Conservation (phyloP, 768 basidiomycete genomes). For the Lepiota brunneoincarnata region DNA sequence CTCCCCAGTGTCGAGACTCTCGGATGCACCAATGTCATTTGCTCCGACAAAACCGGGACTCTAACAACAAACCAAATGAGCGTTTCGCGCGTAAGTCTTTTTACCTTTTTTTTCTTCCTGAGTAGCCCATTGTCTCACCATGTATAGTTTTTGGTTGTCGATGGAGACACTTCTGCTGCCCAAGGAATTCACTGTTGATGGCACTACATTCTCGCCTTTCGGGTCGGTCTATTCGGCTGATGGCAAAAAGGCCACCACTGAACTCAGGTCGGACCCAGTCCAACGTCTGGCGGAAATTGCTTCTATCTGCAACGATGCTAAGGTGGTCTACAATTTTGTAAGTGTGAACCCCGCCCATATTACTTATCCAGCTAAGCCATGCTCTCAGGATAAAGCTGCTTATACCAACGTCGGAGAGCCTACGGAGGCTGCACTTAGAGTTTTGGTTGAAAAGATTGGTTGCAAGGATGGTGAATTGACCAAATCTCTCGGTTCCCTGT, state of each 20-base stretch:
- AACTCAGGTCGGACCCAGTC: slow-evolving; percentile 66
- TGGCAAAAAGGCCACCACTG: slow-evolving; percentile 55
- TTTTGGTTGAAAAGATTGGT: slow-evolving; percentile 92
- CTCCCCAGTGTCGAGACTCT: slow-evolving; percentile 96
- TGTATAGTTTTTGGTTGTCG: slow-evolving; percentile 72
- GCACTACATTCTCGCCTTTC: slow-evolving; percentile 86
- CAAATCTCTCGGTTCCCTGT: slow-evolving; percentile 54
- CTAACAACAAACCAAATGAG: slow-evolving; percentile 98
- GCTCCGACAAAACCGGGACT: slow-evolving; percentile 98
- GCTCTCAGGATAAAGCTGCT: slow-evolving; percentile 64
- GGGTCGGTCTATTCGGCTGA: slow-evolving; percentile 69
- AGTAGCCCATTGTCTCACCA: slow-evolving; percentile 6
- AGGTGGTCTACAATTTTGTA: slow-evolving; percentile 80
- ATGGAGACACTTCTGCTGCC: slow-evolving; percentile 46
- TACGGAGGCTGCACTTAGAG: slow-evolving; percentile 95
- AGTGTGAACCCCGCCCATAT: slow-evolving; percentile 20
- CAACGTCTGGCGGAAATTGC: slow-evolving; percentile 89
- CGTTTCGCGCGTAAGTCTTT: slow-evolving; percentile 64
- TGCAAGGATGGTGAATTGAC: slow-evolving; percentile 58
- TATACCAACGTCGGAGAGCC: slow-evolving; percentile 93
- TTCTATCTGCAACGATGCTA: slow-evolving; percentile 93
- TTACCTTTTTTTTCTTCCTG: background rate
- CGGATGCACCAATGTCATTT: slow-evolving; percentile 97
- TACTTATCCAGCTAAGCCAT: background rate
- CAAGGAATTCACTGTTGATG: slow-evolving; percentile 80